Conservation (phyloP, 2,329 filamentous ascomycete genomes). For the Thelonectria blattea region DNA sequence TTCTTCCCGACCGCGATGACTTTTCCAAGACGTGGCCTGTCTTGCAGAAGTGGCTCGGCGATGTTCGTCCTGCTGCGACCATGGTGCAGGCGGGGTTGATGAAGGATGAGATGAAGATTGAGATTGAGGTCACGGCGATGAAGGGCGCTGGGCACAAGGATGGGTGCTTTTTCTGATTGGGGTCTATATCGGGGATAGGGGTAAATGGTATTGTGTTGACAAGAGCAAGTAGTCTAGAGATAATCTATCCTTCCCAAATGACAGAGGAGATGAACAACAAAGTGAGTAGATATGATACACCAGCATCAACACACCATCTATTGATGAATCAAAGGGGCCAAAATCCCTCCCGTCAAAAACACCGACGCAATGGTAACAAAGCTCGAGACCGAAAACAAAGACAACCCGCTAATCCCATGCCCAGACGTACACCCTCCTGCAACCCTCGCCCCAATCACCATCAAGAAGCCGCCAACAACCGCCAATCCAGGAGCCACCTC, state of each 20-base stretch:
- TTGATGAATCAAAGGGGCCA: constrained; percentile 38
- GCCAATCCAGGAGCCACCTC: constrained; percentile 49
- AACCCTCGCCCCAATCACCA: constrained; percentile 65
- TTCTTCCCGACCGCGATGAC: constrained; percentile 54
- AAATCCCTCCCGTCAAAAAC: constrained; percentile 57
- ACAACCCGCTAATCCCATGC: constrained; percentile 72
- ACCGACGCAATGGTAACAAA: constrained; percentile 64
- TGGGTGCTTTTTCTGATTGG: neutral
- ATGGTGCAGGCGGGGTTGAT: constrained; percentile 59
- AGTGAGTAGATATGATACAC: neutral
- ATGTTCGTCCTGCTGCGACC: constrained; percentile 58
- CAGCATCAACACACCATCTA: neutral
- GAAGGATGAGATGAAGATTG: constrained; percentile 55
- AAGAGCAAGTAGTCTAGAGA: neutral
- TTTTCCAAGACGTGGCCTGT: constrained; percentile 58
- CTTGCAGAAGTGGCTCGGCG: constrained; percentile 55
- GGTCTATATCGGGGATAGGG: neutral
- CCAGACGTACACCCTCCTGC: constrained; percentile 73
- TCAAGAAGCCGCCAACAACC: constrained; percentile 59
- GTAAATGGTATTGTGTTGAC: neutral
- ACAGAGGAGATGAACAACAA: neutral
- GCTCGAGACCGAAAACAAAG: constrained; percentile 66
- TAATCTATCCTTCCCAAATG: neutral
- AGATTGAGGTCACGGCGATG: constrained; percentile 52
- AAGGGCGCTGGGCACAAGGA: constrained; percentile 32